phyloP scores from a whole-genome alignment of 306 rosid genomes.

The Lathyrus oleraceus region DNA sequence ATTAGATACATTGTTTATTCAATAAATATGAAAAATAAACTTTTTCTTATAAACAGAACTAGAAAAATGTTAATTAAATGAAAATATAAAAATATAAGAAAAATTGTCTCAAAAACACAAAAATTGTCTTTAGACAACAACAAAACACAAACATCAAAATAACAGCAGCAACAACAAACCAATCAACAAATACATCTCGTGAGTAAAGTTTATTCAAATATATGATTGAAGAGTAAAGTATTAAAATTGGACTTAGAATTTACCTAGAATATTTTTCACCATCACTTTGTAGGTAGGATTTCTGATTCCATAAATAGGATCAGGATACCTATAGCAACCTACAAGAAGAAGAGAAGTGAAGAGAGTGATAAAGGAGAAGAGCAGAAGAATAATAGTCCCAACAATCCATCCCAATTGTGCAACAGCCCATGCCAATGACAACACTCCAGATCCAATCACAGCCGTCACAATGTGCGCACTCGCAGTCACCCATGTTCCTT shows the following conservation, averaged over 20 bases:
- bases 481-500: slow-evolving; percentile 50
- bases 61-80: too few relatives aligned
- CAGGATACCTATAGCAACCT: slow-evolving; percentile 46
- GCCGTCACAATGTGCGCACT: slow-evolving; percentile 52
- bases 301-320: slow-evolving; percentile 44
- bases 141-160: too few relatives aligned
- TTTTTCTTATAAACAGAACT: too few relatives aligned
- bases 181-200: too few relatives aligned
- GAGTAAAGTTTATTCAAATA: too few relatives aligned
- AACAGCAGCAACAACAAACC: too few relatives aligned
- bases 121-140: too few relatives aligned
- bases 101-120: too few relatives aligned
- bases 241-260: not conserved
- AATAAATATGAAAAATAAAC: too few relatives aligned
- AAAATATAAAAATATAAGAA: too few relatives aligned
- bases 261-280: slow-evolving; percentile 47
- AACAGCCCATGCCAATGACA: slow-evolving; percentile 46
- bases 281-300: slow-evolving; percentile 36
- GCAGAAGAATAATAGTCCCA: not conserved
- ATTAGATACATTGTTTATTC: too few relatives aligned
- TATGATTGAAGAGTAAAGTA: not conserved
- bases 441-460: slow-evolving; percentile 53
- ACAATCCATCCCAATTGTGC: slow-evolving; percentile 56
- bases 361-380: slow-evolving; percentile 38
- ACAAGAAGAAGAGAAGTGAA: slow-evolving; percentile 39